phyloP scores from a whole-genome alignment of 2,329 filamentous ascomycete genomes.

The Paraphaeosphaeria minitans region DNA sequence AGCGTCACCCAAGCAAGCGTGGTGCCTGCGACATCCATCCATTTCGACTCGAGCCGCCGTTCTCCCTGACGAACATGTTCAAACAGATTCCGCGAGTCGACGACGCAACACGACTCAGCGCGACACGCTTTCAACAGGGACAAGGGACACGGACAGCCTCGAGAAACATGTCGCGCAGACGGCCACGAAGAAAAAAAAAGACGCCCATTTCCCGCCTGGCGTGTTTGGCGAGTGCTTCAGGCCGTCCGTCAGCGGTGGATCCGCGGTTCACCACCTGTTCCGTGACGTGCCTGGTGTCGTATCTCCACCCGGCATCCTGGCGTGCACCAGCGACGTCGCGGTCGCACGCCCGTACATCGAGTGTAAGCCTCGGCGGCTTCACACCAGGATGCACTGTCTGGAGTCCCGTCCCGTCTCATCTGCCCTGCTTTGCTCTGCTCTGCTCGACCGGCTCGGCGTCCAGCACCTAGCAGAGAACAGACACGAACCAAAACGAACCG shows the following conservation, averaged over 20 bases:
- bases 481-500: neutral
- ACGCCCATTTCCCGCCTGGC: neutral
- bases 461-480: no score
- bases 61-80: slow-evolving; percentile 36
- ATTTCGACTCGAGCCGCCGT: slow-evolving; percentile 1
- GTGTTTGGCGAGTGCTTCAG: slow-evolving; percentile 16
- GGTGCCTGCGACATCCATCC: slow-evolving; percentile 6
- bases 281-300: neutral
- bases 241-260: neutral
- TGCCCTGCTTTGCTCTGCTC: neutral
- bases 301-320: no score
- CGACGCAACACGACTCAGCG: neutral
- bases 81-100: slow-evolving; percentile 22
- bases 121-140: slow-evolving; percentile 10
- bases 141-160: neutral
- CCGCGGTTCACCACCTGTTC: neutral
- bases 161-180: slow-evolving; percentile 16
- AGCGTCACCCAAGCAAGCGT: slow-evolving; percentile 17
- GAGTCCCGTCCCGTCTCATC: neutral
- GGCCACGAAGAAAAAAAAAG: neutral
- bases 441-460: neutral
- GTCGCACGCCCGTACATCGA: no score
- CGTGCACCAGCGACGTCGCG: no score
- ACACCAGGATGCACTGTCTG: no score
- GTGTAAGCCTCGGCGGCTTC: no score